phyloP scores from a whole-genome alignment of 2,329 filamentous ascomycete species.

The Orbilia brochopaga region DNA sequence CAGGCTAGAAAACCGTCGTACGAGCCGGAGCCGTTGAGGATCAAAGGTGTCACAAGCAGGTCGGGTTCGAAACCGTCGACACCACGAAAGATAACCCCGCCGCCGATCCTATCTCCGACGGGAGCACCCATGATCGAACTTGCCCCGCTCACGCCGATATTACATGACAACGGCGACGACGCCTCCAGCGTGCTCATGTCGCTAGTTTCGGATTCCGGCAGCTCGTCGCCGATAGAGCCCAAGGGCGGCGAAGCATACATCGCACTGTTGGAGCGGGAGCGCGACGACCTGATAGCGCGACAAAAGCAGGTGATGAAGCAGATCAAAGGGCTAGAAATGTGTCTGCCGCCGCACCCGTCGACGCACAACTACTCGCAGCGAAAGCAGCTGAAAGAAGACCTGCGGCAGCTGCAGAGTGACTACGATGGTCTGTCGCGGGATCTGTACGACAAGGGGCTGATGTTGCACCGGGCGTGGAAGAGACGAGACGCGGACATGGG shows the following conservation, averaged over 20 bases:
- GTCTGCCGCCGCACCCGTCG: conserved; percentile 53
- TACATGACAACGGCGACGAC: conserved; percentile 47
- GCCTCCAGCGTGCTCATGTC: conserved; percentile 46
- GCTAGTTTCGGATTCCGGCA: conserved; percentile 46
- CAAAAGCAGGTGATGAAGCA: conserved; percentile 47
- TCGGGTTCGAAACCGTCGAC: conserved; percentile 18
- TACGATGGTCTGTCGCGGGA: conserved; percentile 54
- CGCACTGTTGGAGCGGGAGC: conserved; percentile 53
- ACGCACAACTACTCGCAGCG: conserved; percentile 52
- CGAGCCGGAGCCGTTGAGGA: conserved; percentile 39
- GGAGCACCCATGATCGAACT: conserved; percentile 48
- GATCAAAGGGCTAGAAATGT: conserved; percentile 52
- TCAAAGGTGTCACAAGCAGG: conserved; percentile 5
- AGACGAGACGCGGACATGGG: conserved; percentile 54
- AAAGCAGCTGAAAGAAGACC: conserved; percentile 52
- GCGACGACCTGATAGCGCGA: conserved; percentile 49
- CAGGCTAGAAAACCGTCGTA: conserved; percentile 35
- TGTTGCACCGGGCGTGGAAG: conserved; percentile 54
- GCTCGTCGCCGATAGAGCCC: conserved; percentile 43
- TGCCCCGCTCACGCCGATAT: conserved; percentile 41
- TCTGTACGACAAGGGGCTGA: conserved; percentile 54
- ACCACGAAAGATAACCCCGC: conserved; percentile 28
- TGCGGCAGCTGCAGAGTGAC: conserved; percentile 50
- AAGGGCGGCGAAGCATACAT: conserved; percentile 53
- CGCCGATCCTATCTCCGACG: conserved; percentile 38